Conservation (phyloP, 768 basidiomycete genomes). For the Amanita exitialis region DNA sequence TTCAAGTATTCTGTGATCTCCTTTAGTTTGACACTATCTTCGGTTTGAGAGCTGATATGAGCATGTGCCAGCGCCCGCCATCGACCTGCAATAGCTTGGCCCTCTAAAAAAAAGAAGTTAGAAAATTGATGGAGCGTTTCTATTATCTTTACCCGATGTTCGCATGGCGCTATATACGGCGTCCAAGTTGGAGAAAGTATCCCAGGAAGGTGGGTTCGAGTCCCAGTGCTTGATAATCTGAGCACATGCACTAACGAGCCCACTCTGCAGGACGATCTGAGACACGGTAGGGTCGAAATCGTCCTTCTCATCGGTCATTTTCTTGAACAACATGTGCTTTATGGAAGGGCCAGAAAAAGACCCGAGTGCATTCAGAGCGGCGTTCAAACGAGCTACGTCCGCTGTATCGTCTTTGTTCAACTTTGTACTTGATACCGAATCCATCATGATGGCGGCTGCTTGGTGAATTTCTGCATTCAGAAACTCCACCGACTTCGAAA, state of each 20-base stretch:
- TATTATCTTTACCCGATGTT: constrained; percentile 24
- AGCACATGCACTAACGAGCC: constrained; percentile 21
- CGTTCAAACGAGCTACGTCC: not conserved
- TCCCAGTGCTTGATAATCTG: not conserved
- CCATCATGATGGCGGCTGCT: constrained; percentile 31
- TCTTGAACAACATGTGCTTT: not conserved
- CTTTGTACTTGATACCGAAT: constrained; percentile 10
- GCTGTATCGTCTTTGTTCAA: constrained; percentile 7
- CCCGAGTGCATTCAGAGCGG: not conserved
- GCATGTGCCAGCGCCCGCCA: constrained; percentile 47
- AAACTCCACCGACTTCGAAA: constrained; percentile 23
- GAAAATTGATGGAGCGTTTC: not conserved
- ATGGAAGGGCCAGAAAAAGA: not conserved
- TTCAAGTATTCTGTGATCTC: not conserved
- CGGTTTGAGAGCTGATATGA: constrained; percentile 13
- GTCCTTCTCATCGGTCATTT: not conserved
- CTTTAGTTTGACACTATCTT: not conserved
- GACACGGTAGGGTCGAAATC: constrained; percentile 26
- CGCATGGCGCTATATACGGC: constrained; percentile 30
- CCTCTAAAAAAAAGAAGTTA: constrained; percentile 17
- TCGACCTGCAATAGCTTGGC: constrained; percentile 40
- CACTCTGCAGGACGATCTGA: constrained; percentile 34
- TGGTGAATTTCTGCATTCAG: constrained; percentile 42
- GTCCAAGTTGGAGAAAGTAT: constrained; percentile 10
- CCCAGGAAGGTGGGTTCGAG: not conserved